Base-by-base conservation (phyloP, 108 stramenopile genomes). In the Fragilaria radians region DNA sequence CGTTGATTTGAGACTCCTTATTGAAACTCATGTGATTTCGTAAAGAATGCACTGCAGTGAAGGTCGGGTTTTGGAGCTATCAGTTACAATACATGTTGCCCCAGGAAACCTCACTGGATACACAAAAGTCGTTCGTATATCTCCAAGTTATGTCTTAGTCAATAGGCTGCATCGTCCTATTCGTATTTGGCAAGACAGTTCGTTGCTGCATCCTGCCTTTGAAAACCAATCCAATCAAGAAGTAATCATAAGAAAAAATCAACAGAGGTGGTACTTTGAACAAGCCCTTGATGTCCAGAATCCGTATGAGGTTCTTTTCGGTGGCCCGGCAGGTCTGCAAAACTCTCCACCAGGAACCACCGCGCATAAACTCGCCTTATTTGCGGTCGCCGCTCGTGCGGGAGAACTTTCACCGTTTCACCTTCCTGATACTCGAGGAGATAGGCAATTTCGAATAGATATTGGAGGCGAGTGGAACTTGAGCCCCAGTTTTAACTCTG, bases 91-190 rank as follows among this genome's bases (percentile, higher is more conserved):
- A 18, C 78, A 70, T 48, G 72, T 93, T 52, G 94, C 96, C 0
- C 96, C 96, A 24, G 96, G 95, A 0, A 68, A 84, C 3, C 74
- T 96, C 14, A 80, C 88, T 1, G 78, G 83, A 28, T 97, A 91
- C 73, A 96, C 96, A 33, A 97, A 96, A 57, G 86, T 97, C 48
- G 93, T 97, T 5, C 77, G 93, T 26, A 91, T 97, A 34, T 86
- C 77, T 45, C 96, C 96, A 4, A 65, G 94, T 28, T 95, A 93
- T 53, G 71, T 96, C 24, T 56, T 95, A 33, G 83, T 89, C 54
- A 97, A 96, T 65, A 68, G 79, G 47, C 72, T 96, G 11, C 55
- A 72, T 30, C 49, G 47, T 1, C 70, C 93, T 3, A 72, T 97
- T 32, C 72, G 88, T 29, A 69, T 96, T 2, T 93, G 90, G 89